These are phyloP conservation scores for Penicillium digitatum DNA, from an alignment of 2,329 filamentous ascomycete genomes.

Conservation along the genomic window DNA sequence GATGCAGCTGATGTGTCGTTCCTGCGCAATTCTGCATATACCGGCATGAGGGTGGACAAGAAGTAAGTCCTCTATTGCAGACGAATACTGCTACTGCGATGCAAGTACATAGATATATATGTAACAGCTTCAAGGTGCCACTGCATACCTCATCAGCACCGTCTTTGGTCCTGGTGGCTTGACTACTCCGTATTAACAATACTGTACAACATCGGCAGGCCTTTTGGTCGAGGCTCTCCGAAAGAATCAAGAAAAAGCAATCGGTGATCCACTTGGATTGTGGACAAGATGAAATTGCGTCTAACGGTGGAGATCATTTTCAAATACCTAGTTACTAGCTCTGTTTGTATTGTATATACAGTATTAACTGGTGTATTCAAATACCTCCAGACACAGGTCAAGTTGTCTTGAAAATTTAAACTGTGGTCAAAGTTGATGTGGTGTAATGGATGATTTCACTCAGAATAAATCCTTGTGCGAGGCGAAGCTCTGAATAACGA, in stretches of 20 bases:
- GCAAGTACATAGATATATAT: not conserved
- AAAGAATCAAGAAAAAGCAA: conserved; percentile 16
- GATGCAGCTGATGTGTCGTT: conserved; percentile 15
- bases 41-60: not conserved
- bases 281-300: conserved; percentile 16
- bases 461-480: not conserved
- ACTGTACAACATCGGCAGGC: conserved; percentile 6
- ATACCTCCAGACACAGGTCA: not conserved
- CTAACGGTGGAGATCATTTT: conserved; percentile 19
- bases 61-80: not conserved
- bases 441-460: not conserved
- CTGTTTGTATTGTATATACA: conserved; percentile 11
- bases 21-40: conserved; percentile 10
- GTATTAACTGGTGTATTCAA: not conserved
- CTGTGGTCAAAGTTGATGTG: not conserved
- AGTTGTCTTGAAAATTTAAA: not conserved
- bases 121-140: not conserved
- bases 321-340: conserved; percentile 4
- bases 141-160: not conserved
- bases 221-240: conserved; percentile 17
- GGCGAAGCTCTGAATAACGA: not conserved
- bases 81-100: not conserved
- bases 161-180: not conserved
- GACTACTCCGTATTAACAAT: not conserved
- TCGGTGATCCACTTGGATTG: conserved; percentile 20